A percentile compares a stretch with the other conserved stretches of the same genome.
phyloP scores from a whole-genome alignment of 2,329 filamentous ascomycete species.

The Emmonsiellopsis sp. region DNA sequence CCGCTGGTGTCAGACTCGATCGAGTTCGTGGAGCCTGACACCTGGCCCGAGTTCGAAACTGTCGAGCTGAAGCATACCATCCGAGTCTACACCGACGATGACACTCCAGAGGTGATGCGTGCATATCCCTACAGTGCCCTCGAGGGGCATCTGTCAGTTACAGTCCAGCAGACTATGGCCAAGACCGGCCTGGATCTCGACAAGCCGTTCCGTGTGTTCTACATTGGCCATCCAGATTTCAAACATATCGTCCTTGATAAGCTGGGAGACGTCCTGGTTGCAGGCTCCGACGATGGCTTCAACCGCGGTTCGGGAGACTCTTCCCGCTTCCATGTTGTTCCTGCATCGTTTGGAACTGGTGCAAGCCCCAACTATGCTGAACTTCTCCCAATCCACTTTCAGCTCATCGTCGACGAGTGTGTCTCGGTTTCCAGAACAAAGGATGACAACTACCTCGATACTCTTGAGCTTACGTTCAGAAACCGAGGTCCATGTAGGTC shows the following conservation, averaged over 20 bases:
- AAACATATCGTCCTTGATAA: constrained; percentile 37
- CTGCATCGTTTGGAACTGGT: constrained; percentile 37
- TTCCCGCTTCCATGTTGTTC: constrained; percentile 39
- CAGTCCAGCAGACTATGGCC: constrained; percentile 36
- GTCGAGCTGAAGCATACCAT: constrained; percentile 36
- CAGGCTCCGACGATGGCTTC: constrained; percentile 25
- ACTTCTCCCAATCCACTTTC: constrained; percentile 37
- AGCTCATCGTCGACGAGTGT: constrained; percentile 40
- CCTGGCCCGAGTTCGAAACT: constrained; percentile 29
- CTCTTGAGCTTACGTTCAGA: constrained; percentile 31
- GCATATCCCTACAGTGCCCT: constrained; percentile 19
- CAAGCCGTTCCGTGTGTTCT: constrained; percentile 36
- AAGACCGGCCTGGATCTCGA: constrained; percentile 29
- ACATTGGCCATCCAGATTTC: constrained; percentile 30
- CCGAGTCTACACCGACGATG: constrained; percentile 23
- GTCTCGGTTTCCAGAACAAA: constrained; percentile 22
- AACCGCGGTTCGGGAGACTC: constrained; percentile 29
- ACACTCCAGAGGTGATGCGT: constrained; percentile 18
- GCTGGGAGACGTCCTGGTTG: constrained; percentile 38
- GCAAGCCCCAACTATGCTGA: constrained; percentile 38
- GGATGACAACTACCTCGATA: constrained; percentile 17
- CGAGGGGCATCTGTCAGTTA: constrained; percentile 27
- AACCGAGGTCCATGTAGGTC: constrained; percentile 29
- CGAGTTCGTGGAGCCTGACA: constrained; percentile 33
- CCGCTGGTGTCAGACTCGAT: constrained; percentile 25